phyloP scores from a whole-genome alignment of 2,329 filamentous ascomycete species.

The Scedosporium aurantiacum region DNA sequence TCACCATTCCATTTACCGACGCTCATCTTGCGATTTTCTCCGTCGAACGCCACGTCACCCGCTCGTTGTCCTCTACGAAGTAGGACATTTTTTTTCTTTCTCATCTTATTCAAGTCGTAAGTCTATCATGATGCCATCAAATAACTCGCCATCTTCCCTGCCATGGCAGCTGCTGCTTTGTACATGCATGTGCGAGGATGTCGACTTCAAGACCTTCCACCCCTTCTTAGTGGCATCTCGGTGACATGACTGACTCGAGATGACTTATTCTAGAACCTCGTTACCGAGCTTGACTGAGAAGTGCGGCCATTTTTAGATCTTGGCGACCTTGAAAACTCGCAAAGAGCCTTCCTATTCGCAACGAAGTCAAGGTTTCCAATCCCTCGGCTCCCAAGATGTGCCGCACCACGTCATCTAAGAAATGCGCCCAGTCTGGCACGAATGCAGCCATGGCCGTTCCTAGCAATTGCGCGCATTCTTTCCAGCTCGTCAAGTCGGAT shows the following conservation, averaged over 20 bases:
- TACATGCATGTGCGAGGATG: too few relatives aligned
- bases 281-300: not conserved
- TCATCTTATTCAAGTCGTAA: too few relatives aligned
- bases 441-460: constrained; percentile 38
- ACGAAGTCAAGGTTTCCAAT: not conserved
- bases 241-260: not conserved
- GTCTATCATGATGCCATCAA: too few relatives aligned
- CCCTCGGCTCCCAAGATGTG: not conserved
- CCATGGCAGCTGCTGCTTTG: too few relatives aligned
- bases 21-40: too few relatives aligned
- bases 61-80: too few relatives aligned
- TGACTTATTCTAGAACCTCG: not conserved
- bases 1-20: too few relatives aligned
- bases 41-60: too few relatives aligned
- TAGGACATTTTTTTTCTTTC: too few relatives aligned
- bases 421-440: not conserved
- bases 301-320: not conserved
- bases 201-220: not conserved
- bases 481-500: constrained; percentile 57
- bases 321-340: not conserved
- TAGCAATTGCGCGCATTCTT: constrained; percentile 48
- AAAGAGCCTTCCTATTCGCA: not conserved
- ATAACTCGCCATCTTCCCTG: too few relatives aligned
- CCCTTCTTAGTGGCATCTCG: not conserved
- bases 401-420: not conserved